Evolutionary conservation across 1,284 basidiomycete species (phyloP).

Genomic region (Lignosus rhinocerotis): DNA sequence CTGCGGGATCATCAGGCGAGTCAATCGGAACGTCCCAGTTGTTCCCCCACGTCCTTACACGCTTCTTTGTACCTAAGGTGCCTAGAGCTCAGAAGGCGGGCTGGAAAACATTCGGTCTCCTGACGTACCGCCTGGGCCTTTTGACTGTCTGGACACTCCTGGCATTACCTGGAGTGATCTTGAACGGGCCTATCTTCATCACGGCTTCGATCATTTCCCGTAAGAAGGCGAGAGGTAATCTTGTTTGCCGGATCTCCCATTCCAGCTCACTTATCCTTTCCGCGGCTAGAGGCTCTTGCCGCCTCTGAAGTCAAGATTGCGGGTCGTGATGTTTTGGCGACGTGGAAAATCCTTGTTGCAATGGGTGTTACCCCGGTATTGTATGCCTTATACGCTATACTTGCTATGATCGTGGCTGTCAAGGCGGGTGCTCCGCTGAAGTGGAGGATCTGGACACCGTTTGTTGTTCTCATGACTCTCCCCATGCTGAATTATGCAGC

Average conservation of each 20-base stretch:
- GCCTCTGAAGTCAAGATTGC: slow-evolving; percentile 96
- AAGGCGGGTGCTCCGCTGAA: slow-evolving; percentile 63
- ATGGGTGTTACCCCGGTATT: slow-evolving; percentile 88
- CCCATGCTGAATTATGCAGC: slow-evolving; percentile 94
- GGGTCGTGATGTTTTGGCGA: slow-evolving; percentile 93
- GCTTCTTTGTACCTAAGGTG: slow-evolving; percentile 47
- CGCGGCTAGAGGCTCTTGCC: slow-evolving; percentile 83
- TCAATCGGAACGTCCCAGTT: neutral
- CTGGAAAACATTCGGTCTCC: slow-evolving; percentile 87
- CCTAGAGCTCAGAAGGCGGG: slow-evolving; percentile 80
- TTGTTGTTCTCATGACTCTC: slow-evolving; percentile 74
- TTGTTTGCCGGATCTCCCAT: slow-evolving; percentile 11
- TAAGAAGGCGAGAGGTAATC: slow-evolving; percentile 85
- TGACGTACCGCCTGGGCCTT: slow-evolving; percentile 84
- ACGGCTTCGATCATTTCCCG: slow-evolving; percentile 87
- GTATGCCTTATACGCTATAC: slow-evolving; percentile 81
- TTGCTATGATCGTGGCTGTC: slow-evolving; percentile 79
- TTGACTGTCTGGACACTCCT: slow-evolving; percentile 85
- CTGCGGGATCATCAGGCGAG: slow-evolving; percentile 94
- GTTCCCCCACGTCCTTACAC: neutral
- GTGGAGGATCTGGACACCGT: slow-evolving; percentile 79
- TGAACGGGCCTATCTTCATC: slow-evolving; percentile 96
- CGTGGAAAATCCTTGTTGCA: slow-evolving; percentile 98
- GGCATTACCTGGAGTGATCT: slow-evolving; percentile 91
- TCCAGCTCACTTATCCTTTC: slow-evolving; percentile 7